Evolutionary conservation across 1,284 basidiomycete genomes (phyloP), one percentile per base, ranked within the genome.

Genomic region (Gymnopus androsaceus): DNA sequence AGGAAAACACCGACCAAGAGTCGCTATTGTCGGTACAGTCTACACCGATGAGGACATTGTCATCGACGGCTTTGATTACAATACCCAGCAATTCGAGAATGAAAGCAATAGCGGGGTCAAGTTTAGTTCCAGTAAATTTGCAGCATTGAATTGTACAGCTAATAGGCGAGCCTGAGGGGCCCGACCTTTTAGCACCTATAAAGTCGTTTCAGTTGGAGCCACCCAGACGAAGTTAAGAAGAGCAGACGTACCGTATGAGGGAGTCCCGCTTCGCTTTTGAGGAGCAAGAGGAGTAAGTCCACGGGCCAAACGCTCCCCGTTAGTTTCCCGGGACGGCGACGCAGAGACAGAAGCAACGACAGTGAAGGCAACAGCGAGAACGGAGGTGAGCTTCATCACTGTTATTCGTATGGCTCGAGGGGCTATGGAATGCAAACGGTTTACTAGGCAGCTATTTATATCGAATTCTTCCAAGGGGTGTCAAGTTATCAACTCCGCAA

Each of bases 221-320:
- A 21, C 5, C 12, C 11, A 6, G 31, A 33, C 14, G 31, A 50
- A 17, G 12, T 2, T n/a, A n/a, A n/a, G n/a, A n/a, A n/a, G 40
- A 31, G 44, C 5, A 5, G 5, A 30, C 67, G 31, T 48, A 75
- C 75, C 58, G 28, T 55, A 64, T 36, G 69, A 65, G 14, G 62
- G 64, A 1, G 72, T 69, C 3, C 62, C 64, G 19, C 73, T 4
- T 62, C 73, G 48, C 49, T 59, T 67, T 25, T n/a, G 45, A 14
- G 74, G 74, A 0, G 72, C 54, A 6, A 66, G 61, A 1, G 71
- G 75, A 27, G 71, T 63, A 1, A 84, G 65, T 7, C 82, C 81
- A 19, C 75, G 77, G 47, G 79, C 77, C 47, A 84, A 58, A 44
- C 82, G 79, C 5, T 75, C 57, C 0, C 74, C 81, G 50, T 84